These are phyloP conservation scores for Flagelloscypha sp. DNA, from an alignment of 768 basidiomycete genomes.

Conservation along the genomic window DNA sequence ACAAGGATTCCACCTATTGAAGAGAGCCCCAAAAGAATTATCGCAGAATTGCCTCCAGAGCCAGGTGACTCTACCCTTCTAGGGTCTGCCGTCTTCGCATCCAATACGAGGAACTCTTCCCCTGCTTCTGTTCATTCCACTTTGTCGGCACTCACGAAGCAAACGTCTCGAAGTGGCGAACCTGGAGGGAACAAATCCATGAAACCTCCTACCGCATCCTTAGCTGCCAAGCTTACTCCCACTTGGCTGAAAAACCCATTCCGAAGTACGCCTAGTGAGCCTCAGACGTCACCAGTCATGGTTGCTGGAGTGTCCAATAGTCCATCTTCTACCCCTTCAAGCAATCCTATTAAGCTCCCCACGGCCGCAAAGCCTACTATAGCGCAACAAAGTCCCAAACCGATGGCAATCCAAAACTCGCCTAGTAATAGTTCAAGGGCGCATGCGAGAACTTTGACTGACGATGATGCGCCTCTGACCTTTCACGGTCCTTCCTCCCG, in stretches of 20 bases:
- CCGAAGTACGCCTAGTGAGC: conserved; percentile 52
- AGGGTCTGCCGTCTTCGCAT: conserved; percentile 10
- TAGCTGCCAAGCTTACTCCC: conserved; percentile 57
- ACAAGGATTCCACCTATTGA: conserved; percentile 61
- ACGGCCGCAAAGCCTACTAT: conserved; percentile 7
- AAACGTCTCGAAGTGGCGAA: conserved; percentile 14
- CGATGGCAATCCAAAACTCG: conserved; percentile 4
- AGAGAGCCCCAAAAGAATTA: conserved; percentile 52
- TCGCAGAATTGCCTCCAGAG: conserved; percentile 45
- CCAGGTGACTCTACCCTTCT: conserved; percentile 23
- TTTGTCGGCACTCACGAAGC: conserved; percentile 38
- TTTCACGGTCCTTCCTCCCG: too few relatives aligned
- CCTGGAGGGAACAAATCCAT: too few relatives aligned
- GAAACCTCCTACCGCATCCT: conserved; percentile 27
- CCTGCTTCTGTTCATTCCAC: conserved; percentile 53
- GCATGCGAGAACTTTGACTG: too few relatives aligned
- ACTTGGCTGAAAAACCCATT: conserved; percentile 80
- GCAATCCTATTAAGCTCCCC: conserved; percentile 18
- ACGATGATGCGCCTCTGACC: too few relatives aligned
- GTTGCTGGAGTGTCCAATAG: conserved; percentile 34
- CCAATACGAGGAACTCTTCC: conserved; percentile 38
- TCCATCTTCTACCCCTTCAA: conserved; percentile 15
- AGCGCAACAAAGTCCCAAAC: conserved; percentile 1
- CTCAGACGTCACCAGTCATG: conserved; percentile 50
- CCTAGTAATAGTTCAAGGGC: too few relatives aligned